Evolutionary conservation across 495 filamentous ascomycete genomes (phyloP).

Genomic region (Melanomma pulvis-pyrius): DNA sequence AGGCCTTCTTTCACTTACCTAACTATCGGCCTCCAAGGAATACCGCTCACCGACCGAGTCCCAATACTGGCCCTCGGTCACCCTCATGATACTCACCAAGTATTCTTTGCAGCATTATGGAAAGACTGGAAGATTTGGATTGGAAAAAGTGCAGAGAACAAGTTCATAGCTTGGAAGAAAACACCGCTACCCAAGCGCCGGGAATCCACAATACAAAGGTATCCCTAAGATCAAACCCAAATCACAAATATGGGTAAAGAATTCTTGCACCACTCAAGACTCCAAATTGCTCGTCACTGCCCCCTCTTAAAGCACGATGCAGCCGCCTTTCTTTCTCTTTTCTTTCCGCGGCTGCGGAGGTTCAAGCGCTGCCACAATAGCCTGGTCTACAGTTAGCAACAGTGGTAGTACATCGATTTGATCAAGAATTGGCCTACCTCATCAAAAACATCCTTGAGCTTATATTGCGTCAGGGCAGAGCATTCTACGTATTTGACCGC

Average conservation of each 20-base stretch:
- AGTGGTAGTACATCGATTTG: neutral
- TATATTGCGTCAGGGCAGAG: slow-evolving; percentile 95
- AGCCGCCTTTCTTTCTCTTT: slow-evolving; percentile 24
- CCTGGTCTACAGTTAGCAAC: slow-evolving; percentile 36
- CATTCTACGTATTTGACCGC: slow-evolving; percentile 99
- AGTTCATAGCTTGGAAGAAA: slow-evolving; percentile 17
- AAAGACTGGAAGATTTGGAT: neutral
- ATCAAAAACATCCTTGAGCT: slow-evolving; percentile 98
- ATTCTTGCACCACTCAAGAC: slow-evolving; percentile 1
- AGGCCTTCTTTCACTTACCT: neutral
- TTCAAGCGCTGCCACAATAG: slow-evolving; percentile 50
- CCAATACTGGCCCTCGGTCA: neutral
- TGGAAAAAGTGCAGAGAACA: slow-evolving; percentile 10
- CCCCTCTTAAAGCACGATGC: slow-evolving; percentile 20
- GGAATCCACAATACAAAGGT: slow-evolving; percentile 34
- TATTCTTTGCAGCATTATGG: neutral
- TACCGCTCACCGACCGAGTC: neutral
- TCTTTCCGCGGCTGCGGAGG: slow-evolving; percentile 36
- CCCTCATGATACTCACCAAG: neutral
- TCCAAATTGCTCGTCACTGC: neutral
- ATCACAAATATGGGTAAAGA: slow-evolving; percentile 17
- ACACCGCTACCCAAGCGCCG: slow-evolving; percentile 40
- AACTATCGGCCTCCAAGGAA: too few relatives aligned
- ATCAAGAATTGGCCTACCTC: slow-evolving; percentile 65
- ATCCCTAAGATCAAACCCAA: slow-evolving; percentile 35